Evolutionary conservation across 345 rosid genomes (phyloP), one percentile per base, ranked within the genome.

Genomic region (Brassica nigra): DNA sequence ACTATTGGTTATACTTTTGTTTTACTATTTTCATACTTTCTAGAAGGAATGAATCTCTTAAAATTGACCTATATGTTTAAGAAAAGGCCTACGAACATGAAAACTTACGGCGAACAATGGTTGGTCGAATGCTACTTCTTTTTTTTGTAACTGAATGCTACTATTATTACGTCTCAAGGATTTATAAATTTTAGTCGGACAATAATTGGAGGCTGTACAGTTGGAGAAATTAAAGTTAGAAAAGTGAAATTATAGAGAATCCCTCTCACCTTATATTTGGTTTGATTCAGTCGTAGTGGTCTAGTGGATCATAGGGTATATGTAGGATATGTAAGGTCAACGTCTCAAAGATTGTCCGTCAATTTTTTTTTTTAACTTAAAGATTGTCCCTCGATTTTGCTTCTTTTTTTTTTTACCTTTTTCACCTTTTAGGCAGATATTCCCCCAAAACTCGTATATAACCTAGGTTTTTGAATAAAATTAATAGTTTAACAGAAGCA

Each of bases 141-240:
- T 18, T 18, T 18, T 18, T 18, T 18, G 18, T 18, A 18, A 18
- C 18, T 18, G 18, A 18, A 18, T 18, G 18, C 18, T 18, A 18
- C 18, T 18, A 80, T 80, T 75, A 75, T 80, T 80, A 71, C 75
- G 67, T 65, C 30, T 57, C 55, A 14, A 49, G 15, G 16, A 49
- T 69, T 55, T 80, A 54, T 62, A 74, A 68, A 79, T 63, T 69
- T 37, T 36, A 74, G 33, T 62, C 23, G 62, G 66, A 79, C 83
- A 80, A 80, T 80, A 69, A 80, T 80, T 75, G 83, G 83, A 55
- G 71, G 5, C 29, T 36, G 36, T 67, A 70, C 52, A 64, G 27
- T 68, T 63, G 39, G 74, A 55, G 80, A 76, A 75, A 69, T 29
- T 75, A 75, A 69, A 80, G 58, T 30, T 54, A 55, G 14, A 39